Conservation (phyloP, 495 filamentous ascomycete species). For the Bathelium albidoporum region DNA sequence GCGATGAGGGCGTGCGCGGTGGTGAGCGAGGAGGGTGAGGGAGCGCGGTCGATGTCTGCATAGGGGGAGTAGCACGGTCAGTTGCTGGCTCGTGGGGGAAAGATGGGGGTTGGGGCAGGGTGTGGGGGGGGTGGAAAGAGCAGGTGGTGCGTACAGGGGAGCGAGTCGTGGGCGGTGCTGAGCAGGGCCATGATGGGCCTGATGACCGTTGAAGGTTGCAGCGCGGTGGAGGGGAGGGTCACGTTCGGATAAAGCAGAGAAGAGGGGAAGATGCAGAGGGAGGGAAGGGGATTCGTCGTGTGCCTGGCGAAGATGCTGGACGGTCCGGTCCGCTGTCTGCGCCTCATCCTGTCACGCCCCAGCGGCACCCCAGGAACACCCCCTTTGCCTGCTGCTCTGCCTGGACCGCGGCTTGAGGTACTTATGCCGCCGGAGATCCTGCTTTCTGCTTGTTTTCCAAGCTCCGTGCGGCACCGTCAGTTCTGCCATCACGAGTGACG, state of each 20-base stretch:
- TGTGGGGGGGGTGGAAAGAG: not conserved
- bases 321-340: slow-evolving; percentile 4
- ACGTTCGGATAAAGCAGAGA: not conserved
- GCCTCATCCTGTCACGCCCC: not conserved
- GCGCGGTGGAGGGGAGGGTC: not conserved
- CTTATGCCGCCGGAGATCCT: not conserved
- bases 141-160: slow-evolving; percentile 10
- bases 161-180: slow-evolving; percentile 10
- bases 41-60: slow-evolving; percentile 14
- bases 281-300: not conserved
- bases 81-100: not conserved
- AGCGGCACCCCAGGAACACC: not conserved
- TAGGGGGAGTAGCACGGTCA: not conserved
- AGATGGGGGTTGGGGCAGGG: not conserved
- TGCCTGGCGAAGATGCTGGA: not conserved
- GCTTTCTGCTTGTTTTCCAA: not conserved
- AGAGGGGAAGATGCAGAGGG: not conserved
- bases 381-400: not conserved
- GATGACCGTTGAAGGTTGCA: not conserved
- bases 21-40: slow-evolving; percentile 10
- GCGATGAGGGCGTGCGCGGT: slow-evolving; percentile 19
- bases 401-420: not conserved
- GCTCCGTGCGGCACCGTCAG: no score
- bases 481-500: no score
- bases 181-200: slow-evolving; percentile 18